Evolutionary conservation across 2,329 filamentous ascomycete species (phyloP), one percentile per base, ranked within the genome.

Genomic region (Claviceps sorghi): DNA sequence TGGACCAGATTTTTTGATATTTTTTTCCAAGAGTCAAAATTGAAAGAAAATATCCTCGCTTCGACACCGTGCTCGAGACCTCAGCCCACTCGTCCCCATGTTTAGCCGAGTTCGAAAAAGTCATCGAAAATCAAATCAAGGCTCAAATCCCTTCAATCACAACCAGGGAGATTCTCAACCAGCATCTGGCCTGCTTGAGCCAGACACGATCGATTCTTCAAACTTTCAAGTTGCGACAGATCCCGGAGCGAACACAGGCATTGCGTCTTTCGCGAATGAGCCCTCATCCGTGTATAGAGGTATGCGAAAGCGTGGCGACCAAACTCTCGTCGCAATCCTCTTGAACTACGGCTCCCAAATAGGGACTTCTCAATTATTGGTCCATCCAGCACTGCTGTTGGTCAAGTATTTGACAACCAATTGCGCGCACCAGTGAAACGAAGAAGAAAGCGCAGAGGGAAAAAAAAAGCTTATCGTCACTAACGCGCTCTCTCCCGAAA

Each of bases 71-170:
- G 49, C 48, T 32, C 42, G 47, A 32, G 34, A 47, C 36, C 43
- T 43, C 38, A 47, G 26, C 30, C 38, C 32, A 36, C 19, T 53
- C 26, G 41, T 57, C 58, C 66, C 66, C 63, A 70, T 70, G 67
- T 70, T 70, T 58, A 63, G 60, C 59, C 65, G 65, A 59, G 62
- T 58, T 52, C 62, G 63, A 52, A 64, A 64, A 58, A 64, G 59
- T 48, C 56, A 59, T 51, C 50, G 55, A 42, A 59, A 64, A 53
- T 57, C 60, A 53, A 58, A 61, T 56, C 58, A 59, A 52, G 56
- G 54, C 40, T 48, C 54, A 19, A 53, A 54, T 30, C 54, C 44
- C 32, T 38, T 48, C 47, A 51, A 45, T 52, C 52, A 38, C 19
- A 51, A 49, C 55, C 46, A 48, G 38, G 51, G 26, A 44, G 32